Base-by-base conservation (phyloP, 345 rosid genomes). In the Ceriops zippeliana region DNA sequence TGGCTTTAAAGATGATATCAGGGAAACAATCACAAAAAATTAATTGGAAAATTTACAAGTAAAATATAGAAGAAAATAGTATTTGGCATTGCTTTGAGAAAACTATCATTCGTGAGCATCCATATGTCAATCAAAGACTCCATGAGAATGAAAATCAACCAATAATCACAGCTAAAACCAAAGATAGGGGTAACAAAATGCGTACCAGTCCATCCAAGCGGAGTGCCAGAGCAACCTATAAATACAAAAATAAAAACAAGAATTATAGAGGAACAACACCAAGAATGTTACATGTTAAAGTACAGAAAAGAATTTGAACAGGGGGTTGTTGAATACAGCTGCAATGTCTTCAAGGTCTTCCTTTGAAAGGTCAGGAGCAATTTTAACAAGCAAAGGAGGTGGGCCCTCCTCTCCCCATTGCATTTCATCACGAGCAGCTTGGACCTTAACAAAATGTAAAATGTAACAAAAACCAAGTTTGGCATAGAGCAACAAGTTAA, bases 341-440 rank as follows among this genome's bases (percentile, higher is more conserved):
- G 99, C 99, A 82, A 95, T 95, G 78, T 95, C 99, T 78, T 91
- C 96, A 54, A 91, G 96, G 84, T 95, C 99, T 82, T 89, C 99
- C 75, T 79, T 85, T 1, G 97, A 88, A 72, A 95, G 79, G 84
- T 95, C 98, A 57, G 99, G 99, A 74, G 98, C 97, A 75, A 95
- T 91, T 80, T 95, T 95, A 42, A 95, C 96, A 67, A 95, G 90
- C 78, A 95, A 76, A 61, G 98, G 99, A 78, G 98, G 99, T 34
- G 97, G 98, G 42, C 98, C 97, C 51, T 90, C 99, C 79, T 91
- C 99, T 62, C 92, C 99, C 99, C 99, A 95, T 70, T 95, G 98
- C 99, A 95, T 95, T 84, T 95, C 99, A 90, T 95, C 99, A 58
- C 97, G 86, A 62, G 99, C 99, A 83, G 99, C 99, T 88, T 91